Evolutionary conservation across 352 stramenopile species (phyloP).

Genomic region (Phytophthora europaea): DNA sequence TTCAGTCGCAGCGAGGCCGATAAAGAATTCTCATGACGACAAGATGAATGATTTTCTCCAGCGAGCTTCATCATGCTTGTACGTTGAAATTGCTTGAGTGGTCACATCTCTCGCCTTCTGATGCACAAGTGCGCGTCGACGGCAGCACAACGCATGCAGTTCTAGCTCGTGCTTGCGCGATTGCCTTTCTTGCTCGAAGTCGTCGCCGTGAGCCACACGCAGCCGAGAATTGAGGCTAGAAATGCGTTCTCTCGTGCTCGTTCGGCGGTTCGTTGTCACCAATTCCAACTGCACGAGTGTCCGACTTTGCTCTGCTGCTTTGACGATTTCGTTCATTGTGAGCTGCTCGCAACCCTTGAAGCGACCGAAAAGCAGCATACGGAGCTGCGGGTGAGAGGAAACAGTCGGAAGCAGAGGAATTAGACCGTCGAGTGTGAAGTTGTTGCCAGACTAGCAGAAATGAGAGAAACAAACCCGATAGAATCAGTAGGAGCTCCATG

Average conservation of each 20-base stretch:
- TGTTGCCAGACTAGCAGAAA: constrained; percentile 43
- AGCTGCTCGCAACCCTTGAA: constrained; percentile 17
- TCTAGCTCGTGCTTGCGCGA: constrained; percentile 8
- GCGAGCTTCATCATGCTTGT: background rate
- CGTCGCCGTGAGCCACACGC: background rate
- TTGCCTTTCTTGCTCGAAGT: constrained; percentile 24
- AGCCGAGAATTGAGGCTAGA: constrained; percentile 28
- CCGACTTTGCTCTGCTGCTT: constrained; percentile 29
- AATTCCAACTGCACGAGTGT: constrained; percentile 48
- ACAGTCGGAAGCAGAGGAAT: constrained; percentile 26
- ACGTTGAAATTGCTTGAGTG: constrained; percentile 9
- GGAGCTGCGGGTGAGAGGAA: constrained; percentile 34
- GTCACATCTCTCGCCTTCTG: constrained; percentile 28
- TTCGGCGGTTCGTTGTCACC: constrained; percentile 6
- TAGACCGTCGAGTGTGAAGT: constrained; percentile 40
- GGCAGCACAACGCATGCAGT: constrained; percentile 15
- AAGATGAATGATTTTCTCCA: no score
- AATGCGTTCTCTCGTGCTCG: constrained; percentile 23
- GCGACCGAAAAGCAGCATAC: constrained; percentile 42
- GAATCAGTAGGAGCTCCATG: background rate
- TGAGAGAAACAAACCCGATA: background rate
- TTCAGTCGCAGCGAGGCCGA: no score
- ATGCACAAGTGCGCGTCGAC: constrained; percentile 32
- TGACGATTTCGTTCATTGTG: constrained; percentile 20
- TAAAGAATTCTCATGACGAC: no score